These are phyloP conservation scores for Pelargonium cotyledonis DNA, from an alignment of 441 rosid species.

Conservation along the genomic window DNA sequence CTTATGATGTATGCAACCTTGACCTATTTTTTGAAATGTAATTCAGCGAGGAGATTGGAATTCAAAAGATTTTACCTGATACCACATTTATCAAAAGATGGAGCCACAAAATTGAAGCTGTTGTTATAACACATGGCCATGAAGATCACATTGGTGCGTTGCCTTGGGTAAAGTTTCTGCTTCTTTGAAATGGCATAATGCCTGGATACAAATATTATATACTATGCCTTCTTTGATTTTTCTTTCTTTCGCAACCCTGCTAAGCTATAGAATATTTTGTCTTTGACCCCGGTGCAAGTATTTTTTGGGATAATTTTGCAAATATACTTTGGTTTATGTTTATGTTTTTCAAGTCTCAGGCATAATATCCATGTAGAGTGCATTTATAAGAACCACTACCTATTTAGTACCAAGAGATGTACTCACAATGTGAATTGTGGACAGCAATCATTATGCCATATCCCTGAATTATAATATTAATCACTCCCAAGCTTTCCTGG, in stretches of 20 bases:
- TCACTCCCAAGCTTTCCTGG: neutral
- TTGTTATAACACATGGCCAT: slow-evolving; percentile 94
- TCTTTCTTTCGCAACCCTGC: slow-evolving; percentile 10
- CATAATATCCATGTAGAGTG: neutral
- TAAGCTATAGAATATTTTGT: slow-evolving; percentile 1
- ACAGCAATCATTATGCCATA: neutral
- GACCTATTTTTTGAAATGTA: slow-evolving; percentile 15
- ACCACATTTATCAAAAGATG: slow-evolving; percentile 90
- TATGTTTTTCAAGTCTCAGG: neutral
- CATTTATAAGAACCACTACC: neutral
- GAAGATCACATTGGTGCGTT: slow-evolving; percentile 99
- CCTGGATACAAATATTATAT: slow-evolving; percentile 4
- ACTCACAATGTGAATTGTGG: neutral
- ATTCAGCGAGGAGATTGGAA: slow-evolving; percentile 92
- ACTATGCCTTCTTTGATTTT: neutral
- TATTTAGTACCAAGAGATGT: neutral
- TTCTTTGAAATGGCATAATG: slow-evolving; percentile 19
- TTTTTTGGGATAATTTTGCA: neutral
- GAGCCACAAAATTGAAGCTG: slow-evolving; percentile 95
- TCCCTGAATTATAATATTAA: neutral
- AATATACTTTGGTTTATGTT: neutral
- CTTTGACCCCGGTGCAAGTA: neutral
- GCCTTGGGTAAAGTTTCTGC: slow-evolving; percentile 92
- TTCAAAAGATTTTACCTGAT: slow-evolving; percentile 88
- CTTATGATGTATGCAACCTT: slow-evolving; percentile 18